Evolutionary conservation across 2,329 filamentous ascomycete genomes (phyloP).

Genomic region (Westerdykella sp.): DNA sequence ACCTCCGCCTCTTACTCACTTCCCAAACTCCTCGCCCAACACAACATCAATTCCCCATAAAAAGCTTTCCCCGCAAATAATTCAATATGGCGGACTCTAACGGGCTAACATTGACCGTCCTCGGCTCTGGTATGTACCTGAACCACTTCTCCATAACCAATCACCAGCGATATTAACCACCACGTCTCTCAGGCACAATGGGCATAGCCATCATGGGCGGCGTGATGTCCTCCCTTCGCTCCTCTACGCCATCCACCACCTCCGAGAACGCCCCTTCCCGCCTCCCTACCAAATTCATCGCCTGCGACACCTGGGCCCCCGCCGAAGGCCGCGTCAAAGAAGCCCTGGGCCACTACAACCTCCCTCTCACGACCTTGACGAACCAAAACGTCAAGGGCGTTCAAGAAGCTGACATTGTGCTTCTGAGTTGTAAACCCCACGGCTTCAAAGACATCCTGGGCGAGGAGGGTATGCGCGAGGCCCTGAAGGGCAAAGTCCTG

Average conservation of each 20-base stretch:
- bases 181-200: slow-evolving; percentile 63
- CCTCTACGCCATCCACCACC: slow-evolving; percentile 41
- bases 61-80: too few species aligned
- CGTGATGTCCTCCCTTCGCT: slow-evolving; percentile 62
- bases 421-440: slow-evolving; percentile 76
- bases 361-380: slow-evolving; percentile 59
- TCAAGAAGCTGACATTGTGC: slow-evolving; percentile 62
- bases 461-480: slow-evolving; percentile 62
- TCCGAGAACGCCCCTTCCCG: slow-evolving; percentile 42
- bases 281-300: slow-evolving; percentile 70
- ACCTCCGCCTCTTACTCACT: not conserved
- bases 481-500: slow-evolving; percentile 71
- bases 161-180: not conserved
- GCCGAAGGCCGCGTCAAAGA: slow-evolving; percentile 63
- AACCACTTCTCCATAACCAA: not conserved
- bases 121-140: slow-evolving; percentile 66
- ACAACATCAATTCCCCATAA: not conserved
- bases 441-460: slow-evolving; percentile 63
- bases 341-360: slow-evolving; percentile 58
- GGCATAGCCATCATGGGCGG: slow-evolving; percentile 78
- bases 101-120: slow-evolving; percentile 65
- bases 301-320: slow-evolving; percentile 67
- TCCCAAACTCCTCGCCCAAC: slow-evolving; percentile 24
- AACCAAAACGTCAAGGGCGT: slow-evolving; percentile 66
- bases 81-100: slow-evolving; percentile 17